Evolutionary conservation across 768 basidiomycete species (phyloP).

Genomic region (Kwoniella shandongensis): DNA sequence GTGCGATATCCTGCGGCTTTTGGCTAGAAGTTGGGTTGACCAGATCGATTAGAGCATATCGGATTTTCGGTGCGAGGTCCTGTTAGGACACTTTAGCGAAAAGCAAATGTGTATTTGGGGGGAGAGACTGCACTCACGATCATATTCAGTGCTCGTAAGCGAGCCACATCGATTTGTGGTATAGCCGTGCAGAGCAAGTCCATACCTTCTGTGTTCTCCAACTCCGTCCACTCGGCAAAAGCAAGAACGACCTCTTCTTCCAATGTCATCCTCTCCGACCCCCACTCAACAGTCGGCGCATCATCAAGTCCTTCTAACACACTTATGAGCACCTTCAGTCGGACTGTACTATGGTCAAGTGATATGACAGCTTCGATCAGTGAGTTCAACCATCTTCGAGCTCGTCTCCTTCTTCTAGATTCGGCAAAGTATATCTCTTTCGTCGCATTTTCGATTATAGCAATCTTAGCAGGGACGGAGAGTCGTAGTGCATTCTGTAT

Average conservation of each 20-base stretch:
- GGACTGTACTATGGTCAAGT: not conserved
- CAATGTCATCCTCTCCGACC: conserved; percentile 3
- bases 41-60: not conserved
- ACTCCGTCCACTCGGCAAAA: not conserved
- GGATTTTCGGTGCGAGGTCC: not conserved
- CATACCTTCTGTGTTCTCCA: not conserved
- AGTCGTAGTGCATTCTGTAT: conserved; percentile 20
- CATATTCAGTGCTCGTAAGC: conserved; percentile 19
- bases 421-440: conserved; percentile 16
- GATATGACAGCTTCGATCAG: not conserved
- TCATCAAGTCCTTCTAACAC: conserved; percentile 18
- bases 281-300: conserved; percentile 19
- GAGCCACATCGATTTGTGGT: conserved; percentile 8
- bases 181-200: conserved; percentile 1
- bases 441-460: not conserved
- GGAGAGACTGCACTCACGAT: conserved; percentile 11
- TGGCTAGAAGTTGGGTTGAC: not conserved
- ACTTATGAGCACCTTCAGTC: not conserved
- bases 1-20: not conserved
- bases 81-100: not conserved
- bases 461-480: conserved; percentile 9
- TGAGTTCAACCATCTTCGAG: conserved; percentile 21
- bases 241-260: conserved; percentile 23
- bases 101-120: not conserved
- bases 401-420: not conserved